These are phyloP conservation scores for Phyllosticta capitalensis DNA, from an alignment of 2,329 filamentous ascomycete genomes.

Conservation along the genomic window DNA sequence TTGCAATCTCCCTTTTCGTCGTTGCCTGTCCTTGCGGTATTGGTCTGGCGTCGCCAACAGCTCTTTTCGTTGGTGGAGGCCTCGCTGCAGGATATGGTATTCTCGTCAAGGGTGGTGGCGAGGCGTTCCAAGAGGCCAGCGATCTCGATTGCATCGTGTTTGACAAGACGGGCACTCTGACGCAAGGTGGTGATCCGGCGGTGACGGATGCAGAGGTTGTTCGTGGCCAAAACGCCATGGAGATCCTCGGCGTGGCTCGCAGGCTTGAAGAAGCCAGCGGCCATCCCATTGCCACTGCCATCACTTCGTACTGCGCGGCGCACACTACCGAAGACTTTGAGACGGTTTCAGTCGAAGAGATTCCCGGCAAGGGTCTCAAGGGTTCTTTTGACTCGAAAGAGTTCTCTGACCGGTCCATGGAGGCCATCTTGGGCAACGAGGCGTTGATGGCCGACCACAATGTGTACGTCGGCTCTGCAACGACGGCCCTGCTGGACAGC, in stretches of 20 bases:
- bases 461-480: conserved; percentile 20
- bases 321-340: conserved; percentile 16
- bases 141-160: conserved; percentile 71
- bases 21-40: conserved; percentile 80
- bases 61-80: conserved; percentile 71
- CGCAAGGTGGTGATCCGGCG: conserved; percentile 59
- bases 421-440: conserved; percentile 64
- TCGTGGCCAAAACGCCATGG: conserved; percentile 20
- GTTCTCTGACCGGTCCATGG: conserved; percentile 18
- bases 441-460: conserved; percentile 45
- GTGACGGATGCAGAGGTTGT: conserved; percentile 48
- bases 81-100: conserved; percentile 72
- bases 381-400: conserved; percentile 39
- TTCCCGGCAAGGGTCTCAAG: conserved; percentile 62
- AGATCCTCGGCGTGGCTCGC: conserved; percentile 47
- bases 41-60: conserved; percentile 75
- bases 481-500: conserved; percentile 18
- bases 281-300: conserved; percentile 64
- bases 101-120: conserved; percentile 72
- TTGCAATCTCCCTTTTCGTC: conserved; percentile 80
- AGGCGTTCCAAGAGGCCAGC: conserved; percentile 78
- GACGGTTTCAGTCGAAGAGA: conserved; percentile 46
- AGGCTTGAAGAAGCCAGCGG: conserved; percentile 61
- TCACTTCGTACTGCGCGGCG: conserved; percentile 51
- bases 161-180: conserved; percentile 82